Percentiles rank a stretch among this genome's conserved stretches.
phyloP scores from a whole-genome alignment of 306 rosid species.

The Ormosia semicastrata region DNA sequence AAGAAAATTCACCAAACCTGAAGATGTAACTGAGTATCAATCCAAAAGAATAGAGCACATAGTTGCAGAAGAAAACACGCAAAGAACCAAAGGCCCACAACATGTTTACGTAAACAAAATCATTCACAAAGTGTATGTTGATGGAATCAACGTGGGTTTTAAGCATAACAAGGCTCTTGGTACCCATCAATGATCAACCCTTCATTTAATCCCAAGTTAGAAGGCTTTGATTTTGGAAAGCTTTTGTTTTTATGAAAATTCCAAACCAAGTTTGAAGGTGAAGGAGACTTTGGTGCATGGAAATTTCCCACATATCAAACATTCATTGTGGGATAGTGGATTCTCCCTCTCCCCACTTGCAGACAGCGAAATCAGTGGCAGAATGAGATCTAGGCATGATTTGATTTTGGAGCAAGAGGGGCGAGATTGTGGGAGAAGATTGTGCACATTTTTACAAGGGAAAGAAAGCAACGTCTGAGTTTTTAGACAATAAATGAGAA shows the following conservation, averaged over 20 bases:
- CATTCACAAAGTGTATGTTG: slow-evolving; percentile 29
- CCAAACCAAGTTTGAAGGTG: slow-evolving; percentile 24
- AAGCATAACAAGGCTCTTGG: slow-evolving; percentile 29
- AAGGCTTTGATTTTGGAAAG: background rate
- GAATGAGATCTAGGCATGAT: slow-evolving; percentile 17
- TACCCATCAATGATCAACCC: slow-evolving; percentile 26
- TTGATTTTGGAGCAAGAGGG: background rate
- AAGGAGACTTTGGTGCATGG: background rate
- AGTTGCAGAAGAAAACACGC: slow-evolving; percentile 33
- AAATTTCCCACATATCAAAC: slow-evolving; percentile 1
- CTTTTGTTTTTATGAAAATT: background rate
- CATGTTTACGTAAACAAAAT: slow-evolving; percentile 44
- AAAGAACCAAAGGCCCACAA: slow-evolving; percentile 37
- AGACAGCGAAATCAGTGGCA: slow-evolving; percentile 38
- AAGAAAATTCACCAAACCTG: slow-evolving; percentile 46
- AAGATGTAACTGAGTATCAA: slow-evolving; percentile 31
- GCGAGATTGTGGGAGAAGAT: slow-evolving; percentile 68
- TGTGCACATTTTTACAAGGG: slow-evolving; percentile 28
- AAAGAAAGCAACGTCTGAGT: slow-evolving; percentile 26
- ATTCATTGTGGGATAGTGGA: slow-evolving; percentile 43
- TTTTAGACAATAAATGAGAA: background rate
- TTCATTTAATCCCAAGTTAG: too few relatives aligned
- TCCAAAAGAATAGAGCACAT: slow-evolving; percentile 38
- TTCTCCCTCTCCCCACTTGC: slow-evolving; percentile 9
- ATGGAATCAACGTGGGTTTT: slow-evolving; percentile 41